A percentile compares a stretch with the other conserved stretches of the same genome.
These are phyloP conservation scores for Saitozyma sp. DNA, from an alignment of 768 basidiomycete species.

Conservation along the genomic window DNA sequence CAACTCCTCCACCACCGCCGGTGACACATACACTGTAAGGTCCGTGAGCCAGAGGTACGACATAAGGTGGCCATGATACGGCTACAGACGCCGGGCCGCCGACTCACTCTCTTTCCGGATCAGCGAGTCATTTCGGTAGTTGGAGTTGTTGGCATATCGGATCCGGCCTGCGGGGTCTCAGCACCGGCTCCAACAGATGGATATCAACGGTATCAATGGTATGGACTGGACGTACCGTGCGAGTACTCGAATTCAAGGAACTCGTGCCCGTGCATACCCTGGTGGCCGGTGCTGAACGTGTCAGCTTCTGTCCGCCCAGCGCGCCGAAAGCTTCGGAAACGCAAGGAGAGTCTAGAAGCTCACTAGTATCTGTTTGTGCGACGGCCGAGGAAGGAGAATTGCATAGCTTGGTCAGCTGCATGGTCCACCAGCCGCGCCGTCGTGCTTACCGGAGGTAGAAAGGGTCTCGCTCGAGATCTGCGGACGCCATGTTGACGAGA, in stretches of 20 bases:
- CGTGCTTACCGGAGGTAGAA: constrained; percentile 52
- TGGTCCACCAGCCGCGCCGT: not conserved
- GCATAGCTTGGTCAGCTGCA: not conserved
- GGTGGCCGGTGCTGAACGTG: constrained; percentile 80
- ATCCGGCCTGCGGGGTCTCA: constrained; percentile 59
- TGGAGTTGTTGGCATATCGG: constrained; percentile 98
- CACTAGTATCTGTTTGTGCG: constrained; percentile 47
- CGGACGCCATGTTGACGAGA: constrained; percentile 24
- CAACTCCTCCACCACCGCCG: constrained; percentile 87
- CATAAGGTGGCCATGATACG: not conserved
- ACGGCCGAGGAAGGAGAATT: not conserved
- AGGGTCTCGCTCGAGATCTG: constrained; percentile 50
- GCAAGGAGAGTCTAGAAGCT: constrained; percentile 7
- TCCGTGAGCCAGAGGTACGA: not conserved
- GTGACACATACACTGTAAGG: constrained; percentile 83
- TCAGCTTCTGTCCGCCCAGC: constrained; percentile 8
- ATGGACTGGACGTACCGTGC: constrained; percentile 60
- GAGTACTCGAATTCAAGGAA: constrained; percentile 99
- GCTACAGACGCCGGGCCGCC: not conserved
- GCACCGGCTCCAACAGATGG: not conserved
- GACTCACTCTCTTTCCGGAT: constrained; percentile 97
- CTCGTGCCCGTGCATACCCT: constrained; percentile 95
- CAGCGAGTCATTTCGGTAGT: constrained; percentile 94
- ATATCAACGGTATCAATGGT: not conserved
- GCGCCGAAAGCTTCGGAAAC: not conserved